These are phyloP conservation scores for Botrytis pseudocinerea DNA, from an alignment of 2,329 filamentous ascomycete species.

Conservation along the genomic window DNA sequence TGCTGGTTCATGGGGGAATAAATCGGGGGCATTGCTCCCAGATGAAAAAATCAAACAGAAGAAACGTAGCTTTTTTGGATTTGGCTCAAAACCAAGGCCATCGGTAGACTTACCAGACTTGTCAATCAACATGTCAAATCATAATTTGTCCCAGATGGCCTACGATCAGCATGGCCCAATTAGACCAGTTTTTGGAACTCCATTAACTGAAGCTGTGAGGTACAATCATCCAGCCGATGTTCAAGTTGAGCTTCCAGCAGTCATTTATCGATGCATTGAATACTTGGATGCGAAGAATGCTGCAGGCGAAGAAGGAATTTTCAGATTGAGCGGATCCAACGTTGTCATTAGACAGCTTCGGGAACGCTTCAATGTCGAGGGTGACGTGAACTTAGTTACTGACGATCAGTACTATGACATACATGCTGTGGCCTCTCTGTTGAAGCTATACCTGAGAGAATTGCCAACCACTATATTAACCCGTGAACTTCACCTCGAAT, in stretches of 20 bases:
- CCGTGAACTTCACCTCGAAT: constrained; percentile 84
- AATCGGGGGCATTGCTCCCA: constrained; percentile 52
- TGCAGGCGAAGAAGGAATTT: constrained; percentile 87
- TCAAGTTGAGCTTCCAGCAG: constrained; percentile 77
- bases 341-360: constrained; percentile 87
- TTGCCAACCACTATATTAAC: constrained; percentile 89
- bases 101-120: constrained; percentile 59
- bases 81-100: constrained; percentile 60
- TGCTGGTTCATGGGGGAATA: constrained; percentile 82
- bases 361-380: constrained; percentile 90
- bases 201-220: constrained; percentile 81
- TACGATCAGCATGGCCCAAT: constrained; percentile 54
- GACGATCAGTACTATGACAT: constrained; percentile 91
- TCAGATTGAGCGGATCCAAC: constrained; percentile 95
- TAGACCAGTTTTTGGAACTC: constrained; percentile 79
- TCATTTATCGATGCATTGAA: constrained; percentile 93
- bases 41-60: constrained; percentile 76
- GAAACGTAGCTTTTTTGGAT: constrained; percentile 77
- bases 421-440: constrained; percentile 87
- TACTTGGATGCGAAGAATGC: constrained; percentile 85
- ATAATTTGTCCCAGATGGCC: constrained; percentile 46
- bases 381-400: constrained; percentile 81
- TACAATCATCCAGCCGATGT: constrained; percentile 73
- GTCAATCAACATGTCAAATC: constrained; percentile 52
- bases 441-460: constrained; percentile 93